Percentiles rank a stretch among this genome's conserved stretches.
phyloP scores from a whole-genome alignment of 805 yeast species.

The Kluyveromyces wickerhamii region DNA sequence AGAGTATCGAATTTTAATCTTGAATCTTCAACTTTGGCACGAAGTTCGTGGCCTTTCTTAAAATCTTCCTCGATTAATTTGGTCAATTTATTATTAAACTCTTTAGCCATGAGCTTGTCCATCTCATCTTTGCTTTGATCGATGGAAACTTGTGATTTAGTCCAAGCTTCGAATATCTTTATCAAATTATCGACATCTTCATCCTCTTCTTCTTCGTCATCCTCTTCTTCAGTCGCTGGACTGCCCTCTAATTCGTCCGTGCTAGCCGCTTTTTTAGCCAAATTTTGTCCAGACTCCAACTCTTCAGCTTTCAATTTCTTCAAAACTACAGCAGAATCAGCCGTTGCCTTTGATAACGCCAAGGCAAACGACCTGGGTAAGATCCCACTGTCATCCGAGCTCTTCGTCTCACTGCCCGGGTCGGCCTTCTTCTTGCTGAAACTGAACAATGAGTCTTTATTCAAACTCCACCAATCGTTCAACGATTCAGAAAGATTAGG shows the following conservation, averaged over 20 bases:
- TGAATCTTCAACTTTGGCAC: slow-evolving; percentile 62
- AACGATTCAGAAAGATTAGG: slow-evolving; percentile 66
- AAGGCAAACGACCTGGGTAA: slow-evolving; percentile 70
- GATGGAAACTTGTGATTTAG: slow-evolving; percentile 48
- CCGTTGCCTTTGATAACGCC: slow-evolving; percentile 53
- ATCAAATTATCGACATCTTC: slow-evolving; percentile 45
- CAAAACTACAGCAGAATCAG: slow-evolving; percentile 41
- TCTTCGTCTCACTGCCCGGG: slow-evolving; percentile 1
- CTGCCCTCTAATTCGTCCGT: slow-evolving; percentile 31
- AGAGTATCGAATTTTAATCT: slow-evolving; percentile 63
- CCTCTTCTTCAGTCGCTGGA: slow-evolving; percentile 14
- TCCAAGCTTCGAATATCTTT: slow-evolving; percentile 37
- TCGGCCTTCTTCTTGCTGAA: slow-evolving; percentile 8
- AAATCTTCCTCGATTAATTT: slow-evolving; percentile 48
- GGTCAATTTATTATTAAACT: slow-evolving; percentile 51
- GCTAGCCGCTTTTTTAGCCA: slow-evolving; percentile 7
- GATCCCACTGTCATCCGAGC: slow-evolving; percentile 10
- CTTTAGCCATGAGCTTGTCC: slow-evolving; percentile 53
- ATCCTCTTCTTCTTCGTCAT: slow-evolving; percentile 35
- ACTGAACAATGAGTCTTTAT: slow-evolving; percentile 19
- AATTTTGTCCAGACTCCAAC: slow-evolving; percentile 5
- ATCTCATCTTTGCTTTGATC: slow-evolving; percentile 64
- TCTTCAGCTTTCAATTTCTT: slow-evolving; percentile 20
- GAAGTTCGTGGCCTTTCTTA: slow-evolving; percentile 48
- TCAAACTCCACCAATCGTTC: slow-evolving; percentile 41